These are phyloP conservation scores for Lactarius sp. DNA, from an alignment of 768 basidiomycete genomes.

Conservation along the genomic window DNA sequence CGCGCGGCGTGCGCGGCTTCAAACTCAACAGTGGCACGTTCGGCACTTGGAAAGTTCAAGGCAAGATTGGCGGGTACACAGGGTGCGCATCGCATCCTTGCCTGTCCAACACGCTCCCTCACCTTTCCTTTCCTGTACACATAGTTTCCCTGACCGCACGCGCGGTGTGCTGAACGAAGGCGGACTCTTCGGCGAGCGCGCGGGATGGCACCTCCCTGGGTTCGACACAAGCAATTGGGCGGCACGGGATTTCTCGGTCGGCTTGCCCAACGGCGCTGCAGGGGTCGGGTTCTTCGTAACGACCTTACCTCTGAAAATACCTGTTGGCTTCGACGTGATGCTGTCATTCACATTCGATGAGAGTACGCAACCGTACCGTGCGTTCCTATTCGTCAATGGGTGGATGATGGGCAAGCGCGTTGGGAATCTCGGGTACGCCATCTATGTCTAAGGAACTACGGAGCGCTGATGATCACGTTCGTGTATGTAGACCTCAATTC, in stretches of 20 bases:
- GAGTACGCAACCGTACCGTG: constrained; percentile 60
- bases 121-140: background rate
- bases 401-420: constrained; percentile 81
- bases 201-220: constrained; percentile 49
- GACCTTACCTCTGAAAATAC: constrained; percentile 59
- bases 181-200: constrained; percentile 41
- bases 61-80: constrained; percentile 42
- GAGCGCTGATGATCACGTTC: background rate
- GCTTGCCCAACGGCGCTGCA: constrained; percentile 51
- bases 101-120: background rate
- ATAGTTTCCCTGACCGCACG: constrained; percentile 65
- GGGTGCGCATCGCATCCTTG: constrained; percentile 28
- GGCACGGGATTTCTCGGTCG: constrained; percentile 48
- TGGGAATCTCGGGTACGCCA: constrained; percentile 31
- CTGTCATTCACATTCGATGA: constrained; percentile 70
- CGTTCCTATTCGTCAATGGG: constrained; percentile 74
- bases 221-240: constrained; percentile 62
- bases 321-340: constrained; percentile 56
- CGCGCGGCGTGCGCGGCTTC: constrained; percentile 77
- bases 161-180: constrained; percentile 46
- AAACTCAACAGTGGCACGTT: constrained; percentile 53
- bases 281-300: constrained; percentile 83
- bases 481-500: constrained; percentile 53
- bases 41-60: constrained; percentile 42
- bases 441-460: background rate